A percentile compares a stretch with the other conserved stretches of the same genome.
These are phyloP conservation scores for Diaporthe nobilis DNA, from an alignment of 2,329 filamentous ascomycete species.

Conservation along the genomic window DNA sequence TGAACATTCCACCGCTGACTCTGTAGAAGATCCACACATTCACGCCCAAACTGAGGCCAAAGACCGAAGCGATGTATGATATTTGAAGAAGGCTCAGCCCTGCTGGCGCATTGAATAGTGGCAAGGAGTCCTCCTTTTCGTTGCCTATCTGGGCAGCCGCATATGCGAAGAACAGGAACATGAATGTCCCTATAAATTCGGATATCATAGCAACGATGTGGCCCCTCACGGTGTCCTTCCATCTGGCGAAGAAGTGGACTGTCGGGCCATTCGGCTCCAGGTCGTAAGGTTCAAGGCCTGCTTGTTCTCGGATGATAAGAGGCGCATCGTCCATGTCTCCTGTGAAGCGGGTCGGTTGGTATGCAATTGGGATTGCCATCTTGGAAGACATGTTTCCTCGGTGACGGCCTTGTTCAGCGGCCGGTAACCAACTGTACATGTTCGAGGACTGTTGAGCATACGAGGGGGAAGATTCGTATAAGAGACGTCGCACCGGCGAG, in stretches of 20 bases:
- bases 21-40: constrained; percentile 72
- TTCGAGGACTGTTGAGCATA: background rate
- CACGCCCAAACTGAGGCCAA: constrained; percentile 65
- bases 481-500: background rate
- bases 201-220: constrained; percentile 58
- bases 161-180: constrained; percentile 62
- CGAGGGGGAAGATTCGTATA: background rate
- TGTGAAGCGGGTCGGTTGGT: constrained; percentile 6
- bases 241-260: constrained; percentile 18
- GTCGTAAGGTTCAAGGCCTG: constrained; percentile 29
- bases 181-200: constrained; percentile 67
- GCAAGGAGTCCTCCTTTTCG: constrained; percentile 39
- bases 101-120: constrained; percentile 12
- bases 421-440: constrained; percentile 26
- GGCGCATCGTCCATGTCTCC: constrained; percentile 27
- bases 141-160: constrained; percentile 49
- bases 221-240: constrained; percentile 35
- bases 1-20: constrained; percentile 66
- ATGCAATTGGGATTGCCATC: constrained; percentile 21
- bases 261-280: constrained; percentile 28
- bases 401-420: constrained; percentile 15
- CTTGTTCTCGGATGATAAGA: constrained; percentile 20
- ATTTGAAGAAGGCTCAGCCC: constrained; percentile 44
- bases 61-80: constrained; percentile 62
- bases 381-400: constrained; percentile 9